Evolutionary conservation across 2,329 filamentous ascomycete species (phyloP).

Genomic region (Lecanicillium sp.): DNA sequence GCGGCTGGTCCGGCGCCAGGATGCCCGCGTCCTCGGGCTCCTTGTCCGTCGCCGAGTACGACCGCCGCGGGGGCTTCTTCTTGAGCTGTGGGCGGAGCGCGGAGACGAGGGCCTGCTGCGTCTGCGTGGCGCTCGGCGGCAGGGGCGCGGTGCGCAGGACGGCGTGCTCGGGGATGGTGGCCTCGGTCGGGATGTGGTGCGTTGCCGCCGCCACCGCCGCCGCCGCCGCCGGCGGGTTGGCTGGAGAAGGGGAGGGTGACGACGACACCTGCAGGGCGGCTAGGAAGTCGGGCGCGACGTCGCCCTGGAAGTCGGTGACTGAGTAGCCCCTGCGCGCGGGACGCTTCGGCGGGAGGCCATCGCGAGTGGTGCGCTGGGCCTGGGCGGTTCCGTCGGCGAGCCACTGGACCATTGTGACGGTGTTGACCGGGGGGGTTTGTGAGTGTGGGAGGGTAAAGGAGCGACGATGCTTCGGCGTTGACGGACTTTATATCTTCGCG

Average conservation of each 20-base stretch:
- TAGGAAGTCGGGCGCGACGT: conserved; percentile 20
- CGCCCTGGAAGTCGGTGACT: conserved; percentile 38
- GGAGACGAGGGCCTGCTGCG: conserved; percentile 24
- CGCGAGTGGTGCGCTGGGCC: conserved; percentile 11
- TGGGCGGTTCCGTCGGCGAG: conserved; percentile 21
- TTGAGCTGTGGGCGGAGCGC: conserved; percentile 17
- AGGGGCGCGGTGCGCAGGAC: conserved; percentile 14
- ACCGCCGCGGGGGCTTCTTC: conserved; percentile 45
- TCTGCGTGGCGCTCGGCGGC: conserved; percentile 13
- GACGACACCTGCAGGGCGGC: conserved; percentile 14
- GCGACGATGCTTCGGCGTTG: background rate
- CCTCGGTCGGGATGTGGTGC: conserved; percentile 22
- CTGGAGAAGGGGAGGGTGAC: background rate
- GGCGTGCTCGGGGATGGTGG: conserved; percentile 31
- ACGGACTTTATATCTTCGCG: too few relatives aligned
- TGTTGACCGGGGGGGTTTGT: conserved; percentile 1
- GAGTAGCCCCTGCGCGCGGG: conserved; percentile 41
- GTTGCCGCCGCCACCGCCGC: background rate
- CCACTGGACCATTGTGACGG: conserved; percentile 28
- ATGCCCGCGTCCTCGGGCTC: conserved; percentile 41
- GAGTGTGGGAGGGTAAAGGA: conserved; percentile 13
- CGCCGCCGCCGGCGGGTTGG: background rate
- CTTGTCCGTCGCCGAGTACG: conserved; percentile 56
- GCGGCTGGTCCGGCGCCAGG: conserved; percentile 37
- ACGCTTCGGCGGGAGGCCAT: conserved; percentile 11